phyloP scores from a whole-genome alignment of 257 asterid species.

The Solanum clarkiae region DNA sequence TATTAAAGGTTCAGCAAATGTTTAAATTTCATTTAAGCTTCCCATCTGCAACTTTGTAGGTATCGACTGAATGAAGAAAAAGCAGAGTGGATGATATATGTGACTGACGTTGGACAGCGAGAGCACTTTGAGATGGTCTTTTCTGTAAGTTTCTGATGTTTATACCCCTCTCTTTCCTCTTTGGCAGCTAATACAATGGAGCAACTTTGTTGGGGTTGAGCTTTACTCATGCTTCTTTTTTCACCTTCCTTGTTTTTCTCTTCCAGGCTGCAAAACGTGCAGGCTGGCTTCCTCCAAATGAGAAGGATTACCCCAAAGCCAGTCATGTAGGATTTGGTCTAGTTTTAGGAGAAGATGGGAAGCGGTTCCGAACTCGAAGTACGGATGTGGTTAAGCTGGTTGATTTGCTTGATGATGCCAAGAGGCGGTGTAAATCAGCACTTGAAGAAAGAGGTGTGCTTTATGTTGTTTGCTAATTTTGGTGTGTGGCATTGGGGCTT shows the following conservation, averaged over 20 bases:
- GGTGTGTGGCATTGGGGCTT: background rate
- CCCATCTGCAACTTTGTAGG: slow-evolving; percentile 29
- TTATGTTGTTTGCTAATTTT: background rate
- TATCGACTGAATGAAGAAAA: slow-evolving; percentile 85
- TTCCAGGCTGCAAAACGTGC: slow-evolving; percentile 79
- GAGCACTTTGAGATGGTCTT: slow-evolving; percentile 96
- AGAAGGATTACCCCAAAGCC: slow-evolving; percentile 50
- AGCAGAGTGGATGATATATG: slow-evolving; percentile 87
- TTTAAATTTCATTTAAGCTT: background rate
- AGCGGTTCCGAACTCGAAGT: slow-evolving; percentile 81
- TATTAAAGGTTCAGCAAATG: background rate
- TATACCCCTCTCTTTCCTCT: background rate
- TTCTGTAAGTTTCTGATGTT: slow-evolving; percentile 39
- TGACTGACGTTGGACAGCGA: slow-evolving; percentile 84
- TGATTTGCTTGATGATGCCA: slow-evolving; percentile 91
- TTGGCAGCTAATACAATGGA: background rate
- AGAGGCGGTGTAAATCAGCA: slow-evolving; percentile 58
- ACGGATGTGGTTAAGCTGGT: slow-evolving; percentile 83
- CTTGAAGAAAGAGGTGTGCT: slow-evolving; percentile 64
- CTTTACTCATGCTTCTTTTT: background rate
- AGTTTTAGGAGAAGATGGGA: slow-evolving; percentile 91
- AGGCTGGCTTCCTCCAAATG: slow-evolving; percentile 86
- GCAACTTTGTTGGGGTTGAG: background rate
- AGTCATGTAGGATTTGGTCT: slow-evolving; percentile 93
- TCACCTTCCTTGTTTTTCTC: slow-evolving; percentile 5